A percentile compares a stretch with the other conserved stretches of the same genome.
phyloP scores from a whole-genome alignment of 129 eudicot genomes.

The Centella asiatica region DNA sequence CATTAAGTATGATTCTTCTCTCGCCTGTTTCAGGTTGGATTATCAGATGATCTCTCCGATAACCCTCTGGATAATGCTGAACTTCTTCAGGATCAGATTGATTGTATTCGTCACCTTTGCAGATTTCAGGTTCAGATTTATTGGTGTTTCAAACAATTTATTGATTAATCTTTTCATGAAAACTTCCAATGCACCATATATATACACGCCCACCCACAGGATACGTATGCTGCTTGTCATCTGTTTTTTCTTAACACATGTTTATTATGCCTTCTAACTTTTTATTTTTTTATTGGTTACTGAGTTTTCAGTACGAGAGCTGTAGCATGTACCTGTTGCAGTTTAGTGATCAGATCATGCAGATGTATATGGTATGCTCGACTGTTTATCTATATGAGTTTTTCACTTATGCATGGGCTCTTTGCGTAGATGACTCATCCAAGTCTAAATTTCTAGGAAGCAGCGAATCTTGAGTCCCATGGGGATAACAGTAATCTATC shows the following conservation, averaged over 20 bases:
- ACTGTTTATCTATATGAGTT: not conserved
- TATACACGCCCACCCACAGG: too few species aligned
- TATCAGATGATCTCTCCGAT: conserved; percentile 23
- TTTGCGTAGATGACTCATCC: not conserved
- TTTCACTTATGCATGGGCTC: not conserved
- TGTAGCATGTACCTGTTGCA: conserved; percentile 17
- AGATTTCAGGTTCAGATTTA: conserved; percentile 28
- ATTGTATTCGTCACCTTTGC: conserved; percentile 21
- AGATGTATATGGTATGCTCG: conserved; percentile 19
- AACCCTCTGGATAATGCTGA: conserved; percentile 28
- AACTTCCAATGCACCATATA: not conserved
- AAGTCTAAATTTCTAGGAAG: conserved; percentile 11
- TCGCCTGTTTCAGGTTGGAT: conserved; percentile 20
- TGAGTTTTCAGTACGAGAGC: conserved; percentile 25
- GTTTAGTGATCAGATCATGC: conserved; percentile 17
- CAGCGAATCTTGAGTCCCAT: conserved; percentile 7
- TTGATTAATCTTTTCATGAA: not conserved
- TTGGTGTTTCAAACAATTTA: not conserved
- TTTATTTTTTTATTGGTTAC: conserved; percentile 2
- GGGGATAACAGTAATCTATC: conserved; percentile 5
- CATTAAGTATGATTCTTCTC: not conserved
- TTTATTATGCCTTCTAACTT: not conserved
- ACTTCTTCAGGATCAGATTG: conserved; percentile 36
- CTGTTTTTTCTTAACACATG: not conserved
- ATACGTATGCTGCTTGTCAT: not conserved